Base-by-base conservation (phyloP, 495 filamentous ascomycete genomes). In the Chaetomium fimeti region DNA sequence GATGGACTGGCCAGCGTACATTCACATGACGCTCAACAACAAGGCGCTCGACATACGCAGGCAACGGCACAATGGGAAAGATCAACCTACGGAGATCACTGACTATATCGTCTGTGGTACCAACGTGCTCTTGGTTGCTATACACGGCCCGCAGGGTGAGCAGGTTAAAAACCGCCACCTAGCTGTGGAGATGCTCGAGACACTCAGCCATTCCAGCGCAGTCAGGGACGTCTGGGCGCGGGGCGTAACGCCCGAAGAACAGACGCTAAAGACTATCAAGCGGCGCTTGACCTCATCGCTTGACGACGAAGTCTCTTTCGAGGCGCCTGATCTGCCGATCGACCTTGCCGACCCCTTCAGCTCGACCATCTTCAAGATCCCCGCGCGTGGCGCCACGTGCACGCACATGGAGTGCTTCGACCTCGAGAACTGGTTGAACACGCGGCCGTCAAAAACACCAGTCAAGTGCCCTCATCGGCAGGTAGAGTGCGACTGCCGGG, bases 401-500 rank as follows among this genome's bases (percentile, higher is more conserved):
- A 75, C 76, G 8, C 93, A 97, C 72, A 76, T 85, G 42, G 91
- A 96, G 74, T 95, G 91, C 72, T 96, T 97, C 71, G 93, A 97
- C 72, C 87, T 94, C 25, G 84, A 91, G 28, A 91, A 84, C 0
- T 96, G 89, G 77, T 81, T 97, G 15, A 70, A 77, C 16, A 91
- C 89, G 0, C 83, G 88, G 0, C 76, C 74, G 38, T 62, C 71
- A 38, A 83, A 75, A 71, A 75, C 73, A 64, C 77, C 72, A 61
- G 69, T 68, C 62, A 77, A 69, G 51, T 82, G 69, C 42, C 45
- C 55, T 7, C 68, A 71, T n/a, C 22, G 28, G 0, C 11, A 60
- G 25, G 61, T 64, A 0, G 32, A 57, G 3, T 80, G 77, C 58
- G 65, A 60, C 2, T 80, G 78, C 60, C 65, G 68, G 11, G 70